Conservation (phyloP, 2,329 filamentous ascomycete species). For the Neonectria ditissima region DNA sequence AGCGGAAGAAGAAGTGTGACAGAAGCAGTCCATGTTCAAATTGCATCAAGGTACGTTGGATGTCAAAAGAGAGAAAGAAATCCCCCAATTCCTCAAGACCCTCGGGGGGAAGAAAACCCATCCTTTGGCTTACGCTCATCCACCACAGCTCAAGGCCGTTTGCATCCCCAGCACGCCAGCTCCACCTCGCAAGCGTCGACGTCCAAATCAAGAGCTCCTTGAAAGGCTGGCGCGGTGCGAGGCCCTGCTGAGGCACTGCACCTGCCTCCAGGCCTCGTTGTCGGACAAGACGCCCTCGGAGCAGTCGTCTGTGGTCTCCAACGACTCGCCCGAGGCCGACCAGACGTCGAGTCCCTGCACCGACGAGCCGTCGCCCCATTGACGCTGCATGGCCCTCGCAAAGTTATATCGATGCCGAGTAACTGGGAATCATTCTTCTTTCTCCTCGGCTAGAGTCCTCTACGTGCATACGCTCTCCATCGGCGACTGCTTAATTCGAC, state of each 20-base stretch:
- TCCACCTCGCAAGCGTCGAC: constrained; percentile 45
- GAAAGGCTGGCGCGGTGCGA: constrained; percentile 43
- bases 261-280: constrained; percentile 34
- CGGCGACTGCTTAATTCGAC: neutral
- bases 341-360: constrained; percentile 19
- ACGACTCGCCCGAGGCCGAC: constrained; percentile 26
- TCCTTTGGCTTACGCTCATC: neutral
- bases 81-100: too few species aligned
- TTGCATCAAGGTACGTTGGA: constrained; percentile 42
- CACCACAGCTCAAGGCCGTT: constrained; percentile 38
- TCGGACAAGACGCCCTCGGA: constrained; percentile 29
- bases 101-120: too few species aligned
- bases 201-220: constrained; percentile 46
- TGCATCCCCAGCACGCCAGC: constrained; percentile 46
- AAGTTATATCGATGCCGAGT: neutral
- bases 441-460: neutral
- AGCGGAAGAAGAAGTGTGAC: constrained; percentile 51
- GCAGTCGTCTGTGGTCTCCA: constrained; percentile 20
- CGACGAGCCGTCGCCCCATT: constrained; percentile 11
- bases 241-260: constrained; percentile 43
- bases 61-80: neutral
- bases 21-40: constrained; percentile 47
- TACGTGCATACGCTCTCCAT: neutral
- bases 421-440: too few species aligned
- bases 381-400: neutral